A percentile compares a stretch with the other conserved stretches of the same genome.
phyloP scores from a whole-genome alignment of 2,329 filamentous ascomycete genomes.

The Botrytis paeoniae region DNA sequence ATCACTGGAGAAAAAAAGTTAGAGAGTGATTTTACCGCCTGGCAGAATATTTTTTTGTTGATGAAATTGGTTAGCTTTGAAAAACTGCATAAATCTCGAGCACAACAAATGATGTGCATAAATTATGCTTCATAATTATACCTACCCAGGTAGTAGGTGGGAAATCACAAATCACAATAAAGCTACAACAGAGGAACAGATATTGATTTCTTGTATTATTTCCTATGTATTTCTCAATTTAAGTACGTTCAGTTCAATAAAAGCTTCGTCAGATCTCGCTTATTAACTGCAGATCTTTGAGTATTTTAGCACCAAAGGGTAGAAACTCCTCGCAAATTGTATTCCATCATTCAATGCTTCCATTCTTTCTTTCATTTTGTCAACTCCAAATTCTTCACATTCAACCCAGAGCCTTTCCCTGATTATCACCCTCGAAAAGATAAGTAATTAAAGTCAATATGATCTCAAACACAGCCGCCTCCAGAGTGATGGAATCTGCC shows the following conservation, averaged over 20 bases:
- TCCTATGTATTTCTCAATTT: background rate
- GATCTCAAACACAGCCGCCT: background rate
- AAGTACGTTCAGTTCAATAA: background rate
- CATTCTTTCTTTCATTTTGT: background rate
- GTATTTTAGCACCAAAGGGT: background rate
- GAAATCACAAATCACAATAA: background rate
- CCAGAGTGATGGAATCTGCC: background rate
- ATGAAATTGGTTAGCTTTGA: background rate
- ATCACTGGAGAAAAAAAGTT: conserved; percentile 19
- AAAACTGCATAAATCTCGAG: background rate
- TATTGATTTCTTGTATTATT: background rate
- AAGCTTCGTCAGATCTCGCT: background rate
- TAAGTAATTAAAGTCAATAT: background rate
- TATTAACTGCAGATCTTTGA: background rate
- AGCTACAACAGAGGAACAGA: background rate
- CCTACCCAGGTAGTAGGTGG: background rate
- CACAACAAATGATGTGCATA: background rate
- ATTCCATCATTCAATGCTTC: background rate
- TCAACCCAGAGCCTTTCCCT: background rate
- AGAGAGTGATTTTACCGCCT: conserved; percentile 1
- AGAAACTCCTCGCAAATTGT: background rate
- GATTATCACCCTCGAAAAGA: background rate
- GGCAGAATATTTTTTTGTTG: conserved; percentile 12
- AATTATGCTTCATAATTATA: background rate
- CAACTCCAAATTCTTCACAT: background rate